A percentile compares a stretch with the other conserved stretches of the same genome.
These are phyloP conservation scores for Pulveroboletus sp. DNA, from an alignment of 768 basidiomycete species.

Conservation along the genomic window DNA sequence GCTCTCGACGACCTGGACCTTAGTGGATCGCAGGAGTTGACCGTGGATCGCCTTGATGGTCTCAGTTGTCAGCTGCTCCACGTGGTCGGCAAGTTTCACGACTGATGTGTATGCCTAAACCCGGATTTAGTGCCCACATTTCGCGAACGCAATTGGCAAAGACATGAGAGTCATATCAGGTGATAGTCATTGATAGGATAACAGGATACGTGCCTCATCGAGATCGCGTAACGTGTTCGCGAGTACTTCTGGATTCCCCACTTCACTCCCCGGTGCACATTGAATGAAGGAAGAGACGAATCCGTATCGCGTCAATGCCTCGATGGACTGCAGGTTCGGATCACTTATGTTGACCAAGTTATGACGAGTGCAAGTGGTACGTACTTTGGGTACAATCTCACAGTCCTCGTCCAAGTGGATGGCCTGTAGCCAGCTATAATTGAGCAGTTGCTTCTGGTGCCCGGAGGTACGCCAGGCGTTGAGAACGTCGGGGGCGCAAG, in stretches of 20 bases:
- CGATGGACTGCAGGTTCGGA: constrained; percentile 20
- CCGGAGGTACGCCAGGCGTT: constrained; percentile 22
- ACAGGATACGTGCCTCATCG: constrained; percentile 19
- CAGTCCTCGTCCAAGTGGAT: constrained; percentile 28
- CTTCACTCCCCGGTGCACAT: constrained; percentile 21
- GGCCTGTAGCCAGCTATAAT: constrained; percentile 30
- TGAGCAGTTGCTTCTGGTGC: constrained; percentile 28
- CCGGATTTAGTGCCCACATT: background rate
- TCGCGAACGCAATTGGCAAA: background rate
- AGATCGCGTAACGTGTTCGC: constrained; percentile 20
- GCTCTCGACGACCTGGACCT: constrained; percentile 22
- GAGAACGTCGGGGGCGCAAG: constrained; percentile 26
- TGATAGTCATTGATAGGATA: background rate
- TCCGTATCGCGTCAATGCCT: constrained; percentile 26
- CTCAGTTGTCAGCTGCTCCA: constrained; percentile 27
- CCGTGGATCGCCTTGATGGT: constrained; percentile 28
- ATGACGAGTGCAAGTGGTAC: background rate
- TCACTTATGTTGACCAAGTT: background rate
- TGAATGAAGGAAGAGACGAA: constrained; percentile 23
- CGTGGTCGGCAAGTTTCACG: constrained; percentile 21
- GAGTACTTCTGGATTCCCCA: constrained; percentile 23
- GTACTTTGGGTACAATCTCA: constrained; percentile 17
- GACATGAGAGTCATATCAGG: background rate
- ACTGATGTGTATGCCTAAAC: constrained; percentile 25
- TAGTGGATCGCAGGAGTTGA: constrained; percentile 32